These are phyloP conservation scores for Skeletonema menzelii DNA, from an alignment of 108 stramenopile genomes.

Conservation along the genomic window DNA sequence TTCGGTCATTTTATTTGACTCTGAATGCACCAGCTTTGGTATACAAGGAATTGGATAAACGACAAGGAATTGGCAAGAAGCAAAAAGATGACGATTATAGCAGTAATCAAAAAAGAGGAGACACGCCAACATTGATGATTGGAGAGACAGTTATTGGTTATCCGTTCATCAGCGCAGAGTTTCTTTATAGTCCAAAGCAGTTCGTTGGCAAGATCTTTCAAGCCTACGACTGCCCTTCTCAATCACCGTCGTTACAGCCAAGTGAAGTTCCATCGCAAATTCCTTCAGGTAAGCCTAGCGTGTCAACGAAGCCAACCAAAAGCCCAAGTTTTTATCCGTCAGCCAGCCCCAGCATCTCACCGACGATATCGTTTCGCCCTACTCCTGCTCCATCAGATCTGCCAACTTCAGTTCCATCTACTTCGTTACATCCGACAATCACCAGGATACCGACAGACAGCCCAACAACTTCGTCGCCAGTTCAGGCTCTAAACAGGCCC, in stretches of 20 bases:
- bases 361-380: not conserved
- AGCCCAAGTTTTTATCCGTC: not conserved
- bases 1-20: conserved; percentile 36
- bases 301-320: not conserved
- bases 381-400: not conserved
- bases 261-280: not conserved
- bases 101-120: not conserved
- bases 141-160: conserved; percentile 33
- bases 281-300: not conserved
- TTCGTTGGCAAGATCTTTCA: conserved; percentile 31
- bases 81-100: conserved; percentile 19
- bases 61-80: conserved; percentile 4
- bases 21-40: conserved; percentile 14
- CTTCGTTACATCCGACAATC: not conserved
- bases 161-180: conserved; percentile 15
- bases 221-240: conserved; percentile 24
- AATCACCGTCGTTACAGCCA: conserved; percentile 5
- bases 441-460: not conserved
- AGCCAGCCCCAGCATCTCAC: not conserved
- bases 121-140: conserved; percentile 14
- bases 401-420: not conserved
- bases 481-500: not conserved
- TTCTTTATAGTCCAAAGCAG: conserved; percentile 24
- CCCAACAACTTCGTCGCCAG: not conserved
- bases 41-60: conserved; percentile 11